Evolutionary conservation across 306 rosid species (phyloP).

Genomic region (Quercus mongolica): DNA sequence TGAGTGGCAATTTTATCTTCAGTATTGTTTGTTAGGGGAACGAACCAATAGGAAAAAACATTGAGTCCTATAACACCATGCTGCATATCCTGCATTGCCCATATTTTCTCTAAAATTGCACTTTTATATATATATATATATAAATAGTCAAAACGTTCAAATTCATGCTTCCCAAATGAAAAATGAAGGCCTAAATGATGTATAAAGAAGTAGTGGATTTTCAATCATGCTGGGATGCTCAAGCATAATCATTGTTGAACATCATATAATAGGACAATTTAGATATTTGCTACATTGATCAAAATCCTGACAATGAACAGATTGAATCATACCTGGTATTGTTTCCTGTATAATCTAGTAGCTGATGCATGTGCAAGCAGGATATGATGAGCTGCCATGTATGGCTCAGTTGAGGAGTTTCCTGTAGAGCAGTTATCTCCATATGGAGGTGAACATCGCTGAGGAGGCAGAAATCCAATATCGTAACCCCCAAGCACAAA

Average conservation of each 20-base stretch:
- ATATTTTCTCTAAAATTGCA: neutral
- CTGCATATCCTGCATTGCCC: constrained; percentile 47
- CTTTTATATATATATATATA: neutral
- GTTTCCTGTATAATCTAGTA: constrained; percentile 29
- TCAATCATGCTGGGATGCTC: neutral
- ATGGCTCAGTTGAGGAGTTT: constrained; percentile 51
- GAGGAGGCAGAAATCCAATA: constrained; percentile 18
- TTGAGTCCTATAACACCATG: constrained; percentile 58
- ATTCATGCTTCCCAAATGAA: neutral
- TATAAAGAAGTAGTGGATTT: neutral
- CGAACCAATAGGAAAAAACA: constrained; percentile 19
- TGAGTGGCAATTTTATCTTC: constrained; percentile 47
- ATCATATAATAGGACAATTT: neutral
- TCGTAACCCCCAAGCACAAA: constrained; percentile 25
- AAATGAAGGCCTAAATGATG: no score
- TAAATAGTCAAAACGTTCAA: neutral
- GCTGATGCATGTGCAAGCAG: constrained; percentile 43
- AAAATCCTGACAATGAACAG: neutral
- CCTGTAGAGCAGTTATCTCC: constrained; percentile 33
- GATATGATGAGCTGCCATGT: constrained; percentile 40
- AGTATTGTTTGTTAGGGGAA: constrained; percentile 40
- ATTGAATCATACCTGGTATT: constrained; percentile 29
- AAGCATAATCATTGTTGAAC: neutral
- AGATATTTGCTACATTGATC: neutral
- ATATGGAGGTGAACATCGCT: constrained; percentile 25